Conservation (phyloP, 163 green algal species). For the Smithsoniella earleae region DNA sequence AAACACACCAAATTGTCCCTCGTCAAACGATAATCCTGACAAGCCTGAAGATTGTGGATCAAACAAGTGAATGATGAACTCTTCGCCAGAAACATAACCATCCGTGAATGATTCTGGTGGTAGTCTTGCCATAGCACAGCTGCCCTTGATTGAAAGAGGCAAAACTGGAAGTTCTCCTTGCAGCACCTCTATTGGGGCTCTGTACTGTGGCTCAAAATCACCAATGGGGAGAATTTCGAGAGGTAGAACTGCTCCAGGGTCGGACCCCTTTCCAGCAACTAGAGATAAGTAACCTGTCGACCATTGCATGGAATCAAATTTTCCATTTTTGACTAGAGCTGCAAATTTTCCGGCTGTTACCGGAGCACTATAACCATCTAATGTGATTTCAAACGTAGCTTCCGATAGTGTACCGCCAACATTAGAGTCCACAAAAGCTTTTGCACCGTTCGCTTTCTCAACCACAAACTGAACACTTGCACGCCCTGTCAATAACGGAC, state of each 20-base stretch:
- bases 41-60: conserved; percentile 52
- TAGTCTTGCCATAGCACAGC: conserved; percentile 66
- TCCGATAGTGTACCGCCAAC: conserved; percentile 37
- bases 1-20: conserved; percentile 84
- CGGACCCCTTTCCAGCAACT: conserved; percentile 30
- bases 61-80: conserved; percentile 89
- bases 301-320: background rate
- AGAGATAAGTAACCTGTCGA: conserved; percentile 25
- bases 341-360: conserved; percentile 67
- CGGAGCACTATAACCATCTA: conserved; percentile 86
- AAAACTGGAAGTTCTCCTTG: conserved; percentile 78
- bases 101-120: conserved; percentile 36
- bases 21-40: conserved; percentile 82
- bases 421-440: conserved; percentile 38
- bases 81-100: conserved; percentile 45
- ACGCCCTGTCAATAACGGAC: conserved; percentile 42
- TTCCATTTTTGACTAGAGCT: background rate
- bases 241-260: conserved; percentile 48
- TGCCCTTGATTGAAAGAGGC: conserved; percentile 82
- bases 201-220: conserved; percentile 29
- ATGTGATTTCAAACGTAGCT: conserved; percentile 40
- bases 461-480: conserved; percentile 73
- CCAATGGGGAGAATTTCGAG: conserved; percentile 74
- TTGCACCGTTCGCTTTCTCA: conserved; percentile 48
- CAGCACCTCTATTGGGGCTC: conserved; percentile 34